Evolutionary conservation across 768 basidiomycete genomes (phyloP), one percentile per base, ranked within the genome.

Genomic region (Russula griseocarnosa): DNA sequence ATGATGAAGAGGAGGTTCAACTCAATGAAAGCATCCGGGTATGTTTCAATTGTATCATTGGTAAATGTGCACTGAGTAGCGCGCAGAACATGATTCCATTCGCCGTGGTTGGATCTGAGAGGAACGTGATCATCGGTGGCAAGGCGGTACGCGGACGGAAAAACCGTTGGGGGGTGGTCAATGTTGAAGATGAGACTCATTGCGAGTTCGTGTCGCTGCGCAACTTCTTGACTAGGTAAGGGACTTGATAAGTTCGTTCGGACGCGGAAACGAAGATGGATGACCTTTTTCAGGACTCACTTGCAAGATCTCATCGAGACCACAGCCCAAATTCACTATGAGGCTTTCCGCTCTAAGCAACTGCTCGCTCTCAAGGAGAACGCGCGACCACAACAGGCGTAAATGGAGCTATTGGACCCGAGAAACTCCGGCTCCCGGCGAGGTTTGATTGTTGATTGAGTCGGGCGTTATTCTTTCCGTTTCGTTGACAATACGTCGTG

Each of bases 331-430:
- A 97, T 96, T 75, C 96, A 99, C 78, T 99, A 98, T 75, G 96
- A 99, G 80, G 94, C 95, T 10, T 99, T 99, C 93, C 87, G 96
- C 68, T 96, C 94, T 70, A 98, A 98, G 80, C 96, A 99, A 79
- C 77, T 98, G 69, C 82, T 98, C 53, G 96, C 96, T 16, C 84
- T 98, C 71, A 98, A 98, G 82, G 96, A 98, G 78, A 69, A 69
- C 44, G 68, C 68, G 3, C 68, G 68, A 16, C 68, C 68, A 30
- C 68, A 69, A 46, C 68, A 69, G 57, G 63, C 66, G 44, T 66
- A 36, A 57, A 26, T 10, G 5, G 24, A 16, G n/a, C 7, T 10
- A 10, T 20, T 10, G 32, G 3, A 49, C n/a, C 13, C 7, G n/a
- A 36, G 6, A 14, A 24, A 8, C 13, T n/a, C 53, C 50, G 38